Conservation (phyloP, 805 yeast genomes). For the Hanseniaspora pseudoguilliermondii region DNA sequence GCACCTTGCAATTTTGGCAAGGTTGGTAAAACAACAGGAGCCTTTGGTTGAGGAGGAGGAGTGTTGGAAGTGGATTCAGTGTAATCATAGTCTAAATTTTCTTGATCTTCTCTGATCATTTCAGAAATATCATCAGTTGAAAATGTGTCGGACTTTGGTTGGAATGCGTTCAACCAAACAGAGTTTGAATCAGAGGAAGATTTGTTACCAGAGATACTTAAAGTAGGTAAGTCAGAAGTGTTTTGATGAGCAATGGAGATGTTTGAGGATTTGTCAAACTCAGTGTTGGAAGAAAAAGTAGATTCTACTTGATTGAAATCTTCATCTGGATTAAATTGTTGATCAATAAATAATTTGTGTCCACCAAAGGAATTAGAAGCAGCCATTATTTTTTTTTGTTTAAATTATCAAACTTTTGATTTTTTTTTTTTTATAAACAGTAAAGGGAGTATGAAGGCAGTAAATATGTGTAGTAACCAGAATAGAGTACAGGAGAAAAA, state of each 20-base stretch:
- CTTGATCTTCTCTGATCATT: neutral
- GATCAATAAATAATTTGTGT: conserved; percentile 11
- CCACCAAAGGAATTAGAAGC: conserved; percentile 7
- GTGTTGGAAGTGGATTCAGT: conserved; percentile 1
- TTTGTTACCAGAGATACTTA: neutral
- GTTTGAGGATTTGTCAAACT: neutral
- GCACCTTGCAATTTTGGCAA: conserved; percentile 5
- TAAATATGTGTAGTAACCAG: neutral
- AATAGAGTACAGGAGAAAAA: neutral
- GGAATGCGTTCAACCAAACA: conserved; percentile 6
- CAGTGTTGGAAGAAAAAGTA: neutral
- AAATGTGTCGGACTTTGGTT: conserved; percentile 16
- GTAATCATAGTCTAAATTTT: neutral
- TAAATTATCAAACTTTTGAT: neutral
- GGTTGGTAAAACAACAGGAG: conserved; percentile 13
- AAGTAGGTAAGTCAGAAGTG: conserved; percentile 2
- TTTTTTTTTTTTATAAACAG: too few species aligned
- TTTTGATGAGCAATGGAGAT: neutral
- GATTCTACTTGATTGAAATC: neutral
- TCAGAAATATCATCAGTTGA: conserved; percentile 15
- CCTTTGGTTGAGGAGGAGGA: neutral
- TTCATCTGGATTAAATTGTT: conserved; percentile 12
- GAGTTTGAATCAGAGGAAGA: neutral
- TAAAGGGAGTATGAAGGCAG: neutral
- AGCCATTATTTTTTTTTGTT: neutral